Conservation (phyloP, 1,284 basidiomycete genomes). For the Moniliella sp. region DNA sequence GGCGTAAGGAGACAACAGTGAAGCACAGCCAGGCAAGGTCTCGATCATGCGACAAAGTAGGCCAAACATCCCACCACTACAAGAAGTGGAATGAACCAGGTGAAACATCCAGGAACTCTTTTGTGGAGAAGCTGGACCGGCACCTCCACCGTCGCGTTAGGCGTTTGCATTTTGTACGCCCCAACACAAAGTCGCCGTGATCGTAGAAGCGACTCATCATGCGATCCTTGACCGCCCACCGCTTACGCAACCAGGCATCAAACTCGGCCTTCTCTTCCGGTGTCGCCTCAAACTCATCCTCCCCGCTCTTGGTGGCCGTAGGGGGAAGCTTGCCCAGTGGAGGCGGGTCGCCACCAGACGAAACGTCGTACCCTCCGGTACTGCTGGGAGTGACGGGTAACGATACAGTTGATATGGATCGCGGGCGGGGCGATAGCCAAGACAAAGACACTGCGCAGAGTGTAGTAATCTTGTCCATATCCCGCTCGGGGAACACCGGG, state of each 20-base stretch:
- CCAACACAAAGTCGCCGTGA: constrained; percentile 24
- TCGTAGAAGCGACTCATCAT: constrained; percentile 46
- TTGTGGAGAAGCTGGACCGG: too few relatives aligned
- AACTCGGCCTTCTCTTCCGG: constrained; percentile 48
- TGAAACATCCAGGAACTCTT: too few relatives aligned
- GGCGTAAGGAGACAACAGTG: too few relatives aligned
- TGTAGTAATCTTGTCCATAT: constrained; percentile 63
- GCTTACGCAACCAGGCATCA: constrained; percentile 55
- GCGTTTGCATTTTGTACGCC: too few relatives aligned
- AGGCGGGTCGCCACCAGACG: background rate
- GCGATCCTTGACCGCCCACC: constrained; percentile 67
- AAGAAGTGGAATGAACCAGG: too few relatives aligned
- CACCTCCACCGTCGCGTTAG: too few relatives aligned
- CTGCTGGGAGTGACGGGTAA: too few relatives aligned
- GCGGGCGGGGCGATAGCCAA: constrained; percentile 59
- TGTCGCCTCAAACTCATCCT: background rate
- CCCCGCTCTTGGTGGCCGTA: background rate
- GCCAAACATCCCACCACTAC: too few relatives aligned
- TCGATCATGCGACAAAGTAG: too few relatives aligned
- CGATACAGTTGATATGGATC: constrained; percentile 47
- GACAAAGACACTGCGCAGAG: constrained; percentile 63
- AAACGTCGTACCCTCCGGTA: too few relatives aligned
- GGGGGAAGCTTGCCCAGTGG: background rate
- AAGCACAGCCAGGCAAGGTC: too few relatives aligned
- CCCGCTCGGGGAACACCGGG: constrained; percentile 45